Evolutionary conservation across 108 stramenopile genomes (phyloP).

Genomic region (Fragilaria crotonensis): DNA sequence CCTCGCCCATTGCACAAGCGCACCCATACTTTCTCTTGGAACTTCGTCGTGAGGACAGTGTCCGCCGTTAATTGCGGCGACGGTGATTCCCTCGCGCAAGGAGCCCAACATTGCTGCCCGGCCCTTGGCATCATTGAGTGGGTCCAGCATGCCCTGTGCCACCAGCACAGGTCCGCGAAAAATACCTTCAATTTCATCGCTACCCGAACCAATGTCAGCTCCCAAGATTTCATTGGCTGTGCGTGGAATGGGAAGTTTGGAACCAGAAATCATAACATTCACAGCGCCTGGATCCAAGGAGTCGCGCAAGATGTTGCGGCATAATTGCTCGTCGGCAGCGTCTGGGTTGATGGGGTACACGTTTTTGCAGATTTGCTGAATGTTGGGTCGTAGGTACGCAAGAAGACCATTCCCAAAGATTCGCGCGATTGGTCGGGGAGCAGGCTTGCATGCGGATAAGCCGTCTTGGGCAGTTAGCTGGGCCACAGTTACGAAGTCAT

Average conservation of each 20-base stretch:
- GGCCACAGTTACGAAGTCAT: constrained; percentile 18
- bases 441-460: constrained; percentile 30
- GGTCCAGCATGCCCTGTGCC: constrained; percentile 43
- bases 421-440: constrained; percentile 24
- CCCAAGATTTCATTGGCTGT: constrained; percentile 38
- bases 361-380: constrained; percentile 42
- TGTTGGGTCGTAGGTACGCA: constrained; percentile 36
- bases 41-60: constrained; percentile 54
- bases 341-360: constrained; percentile 45
- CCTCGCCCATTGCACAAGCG: constrained; percentile 17
- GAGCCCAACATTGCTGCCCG: constrained; percentile 21
- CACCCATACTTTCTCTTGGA: constrained; percentile 14
- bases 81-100: constrained; percentile 22
- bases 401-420: constrained; percentile 32
- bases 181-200: constrained; percentile 15
- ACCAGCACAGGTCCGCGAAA: constrained; percentile 31
- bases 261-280: constrained; percentile 49
- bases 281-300: constrained; percentile 53
- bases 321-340: constrained; percentile 29
- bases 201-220: constrained; percentile 10
- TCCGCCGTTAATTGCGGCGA: constrained; percentile 31
- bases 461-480: constrained; percentile 13
- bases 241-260: constrained; percentile 36
- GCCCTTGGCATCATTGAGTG: constrained; percentile 40
- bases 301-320: constrained; percentile 32